Evolutionary conservation across 345 rosid species (phyloP).

Genomic region (Rhodamnia rubescens): DNA sequence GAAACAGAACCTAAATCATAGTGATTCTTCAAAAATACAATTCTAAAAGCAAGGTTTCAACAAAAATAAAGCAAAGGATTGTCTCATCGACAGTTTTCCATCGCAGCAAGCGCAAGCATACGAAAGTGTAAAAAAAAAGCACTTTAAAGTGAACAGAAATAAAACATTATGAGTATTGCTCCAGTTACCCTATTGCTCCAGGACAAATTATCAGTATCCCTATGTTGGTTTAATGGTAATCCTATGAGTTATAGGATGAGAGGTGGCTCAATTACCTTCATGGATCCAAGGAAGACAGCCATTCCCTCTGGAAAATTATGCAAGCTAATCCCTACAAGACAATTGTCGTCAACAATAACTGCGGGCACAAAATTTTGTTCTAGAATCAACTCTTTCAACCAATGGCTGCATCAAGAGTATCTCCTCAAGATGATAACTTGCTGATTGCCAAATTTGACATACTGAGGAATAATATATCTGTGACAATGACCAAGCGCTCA

Average conservation of each 20-base stretch:
- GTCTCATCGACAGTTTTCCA: not conserved
- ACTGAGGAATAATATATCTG: not conserved
- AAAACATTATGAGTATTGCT: not conserved
- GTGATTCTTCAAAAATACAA: not conserved
- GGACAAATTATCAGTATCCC: not conserved
- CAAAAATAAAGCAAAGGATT: not conserved
- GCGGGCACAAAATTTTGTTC: not conserved
- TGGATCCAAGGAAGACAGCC: constrained; percentile 97
- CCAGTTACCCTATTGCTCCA: not conserved
- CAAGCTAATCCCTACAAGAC: constrained; percentile 82
- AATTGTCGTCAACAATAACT: not conserved
- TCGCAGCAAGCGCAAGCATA: not conserved
- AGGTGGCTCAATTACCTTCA: constrained; percentile 47
- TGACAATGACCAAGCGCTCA: not conserved
- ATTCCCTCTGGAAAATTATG: constrained; percentile 98
- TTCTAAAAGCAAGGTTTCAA: not conserved
- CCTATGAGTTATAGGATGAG: not conserved
- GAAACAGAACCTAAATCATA: not conserved
- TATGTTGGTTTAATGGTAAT: not conserved
- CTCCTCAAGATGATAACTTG: not conserved
- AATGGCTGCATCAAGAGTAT: not conserved
- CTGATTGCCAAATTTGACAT: not conserved
- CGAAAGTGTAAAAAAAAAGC: not conserved
- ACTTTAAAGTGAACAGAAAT: not conserved
- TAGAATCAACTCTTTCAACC: not conserved